phyloP scores from a whole-genome alignment of 805 yeast species.

The Maudiozyma pseudohumilis region DNA sequence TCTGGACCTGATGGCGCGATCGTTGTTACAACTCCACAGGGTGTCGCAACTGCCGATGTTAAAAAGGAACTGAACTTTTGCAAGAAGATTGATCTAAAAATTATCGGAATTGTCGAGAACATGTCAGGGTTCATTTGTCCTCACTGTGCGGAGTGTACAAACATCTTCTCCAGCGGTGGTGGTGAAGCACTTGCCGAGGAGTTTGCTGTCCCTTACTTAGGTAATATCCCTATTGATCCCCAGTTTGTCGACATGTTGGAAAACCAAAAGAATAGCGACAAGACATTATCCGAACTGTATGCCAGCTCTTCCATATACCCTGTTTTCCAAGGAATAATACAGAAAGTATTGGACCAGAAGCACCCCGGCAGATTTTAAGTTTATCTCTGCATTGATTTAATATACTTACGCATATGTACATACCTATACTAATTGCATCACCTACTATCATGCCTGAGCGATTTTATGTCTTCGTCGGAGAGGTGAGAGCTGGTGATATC shows the following conservation, averaged over 20 bases:
- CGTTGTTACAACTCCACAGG: constrained; percentile 93
- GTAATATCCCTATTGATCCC: constrained; percentile 90
- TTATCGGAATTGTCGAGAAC: constrained; percentile 85
- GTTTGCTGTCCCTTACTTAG: constrained; percentile 58
- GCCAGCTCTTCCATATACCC: constrained; percentile 25
- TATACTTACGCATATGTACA: not conserved
- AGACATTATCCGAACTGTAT: constrained; percentile 31
- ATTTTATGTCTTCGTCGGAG: not conserved
- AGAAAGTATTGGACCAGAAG: constrained; percentile 26
- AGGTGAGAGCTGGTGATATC: not conserved
- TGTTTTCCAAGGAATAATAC: constrained; percentile 39
- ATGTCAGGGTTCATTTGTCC: constrained; percentile 98
- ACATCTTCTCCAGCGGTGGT: constrained; percentile 90
- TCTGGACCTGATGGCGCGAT: constrained; percentile 84
- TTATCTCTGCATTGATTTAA: not conserved
- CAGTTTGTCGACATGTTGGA: constrained; percentile 84
- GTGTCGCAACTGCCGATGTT: constrained; percentile 88
- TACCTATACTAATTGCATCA: no score
- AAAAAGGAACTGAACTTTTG: constrained; percentile 90
- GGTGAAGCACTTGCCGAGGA: constrained; percentile 63
- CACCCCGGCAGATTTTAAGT: constrained; percentile 9
- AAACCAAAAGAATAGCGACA: constrained; percentile 29
- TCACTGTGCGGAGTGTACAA: constrained; percentile 81
- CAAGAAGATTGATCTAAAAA: constrained; percentile 65
- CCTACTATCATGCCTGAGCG: no score